Percentiles rank a stretch among this genome's conserved stretches.
These are phyloP conservation scores for Xanthoconium purpureum DNA, from an alignment of 768 basidiomycete species.

Conservation along the genomic window DNA sequence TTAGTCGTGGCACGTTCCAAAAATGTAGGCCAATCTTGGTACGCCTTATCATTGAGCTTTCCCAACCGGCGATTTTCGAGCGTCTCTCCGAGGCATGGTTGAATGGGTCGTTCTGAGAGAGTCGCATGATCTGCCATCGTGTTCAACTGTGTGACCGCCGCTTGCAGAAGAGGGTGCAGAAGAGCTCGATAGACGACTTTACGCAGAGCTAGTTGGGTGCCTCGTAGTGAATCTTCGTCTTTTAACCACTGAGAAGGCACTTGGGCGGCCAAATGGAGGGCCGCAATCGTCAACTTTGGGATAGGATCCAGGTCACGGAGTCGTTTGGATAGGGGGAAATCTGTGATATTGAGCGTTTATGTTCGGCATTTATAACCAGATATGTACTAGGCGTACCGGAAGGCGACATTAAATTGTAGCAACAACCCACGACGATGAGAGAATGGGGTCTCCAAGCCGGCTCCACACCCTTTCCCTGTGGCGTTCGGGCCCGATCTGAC, in stretches of 20 bases:
- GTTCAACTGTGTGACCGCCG: neutral
- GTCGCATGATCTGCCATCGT: neutral
- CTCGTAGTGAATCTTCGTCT: conserved; percentile 29
- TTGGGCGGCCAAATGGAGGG: conserved; percentile 69
- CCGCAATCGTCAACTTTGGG: conserved; percentile 35
- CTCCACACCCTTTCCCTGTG: neutral
- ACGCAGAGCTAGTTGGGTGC: conserved; percentile 51
- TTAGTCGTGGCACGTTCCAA: conserved; percentile 34
- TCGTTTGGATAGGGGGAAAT: conserved; percentile 51
- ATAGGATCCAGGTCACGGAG: conserved; percentile 17
- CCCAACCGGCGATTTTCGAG: conserved; percentile 48
- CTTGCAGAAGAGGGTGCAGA: conserved; percentile 37
- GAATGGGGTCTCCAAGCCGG: conserved; percentile 50
- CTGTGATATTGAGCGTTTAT: conserved; percentile 29
- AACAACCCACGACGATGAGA: conserved; percentile 69
- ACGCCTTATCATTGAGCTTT: conserved; percentile 48
- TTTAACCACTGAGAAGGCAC: conserved; percentile 61
- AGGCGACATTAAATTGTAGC: conserved; percentile 67
- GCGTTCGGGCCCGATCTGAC: conserved; percentile 19
- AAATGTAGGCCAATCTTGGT: conserved; percentile 49
- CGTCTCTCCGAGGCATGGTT: conserved; percentile 36
- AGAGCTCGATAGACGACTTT: conserved; percentile 75
- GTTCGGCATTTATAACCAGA: neutral
- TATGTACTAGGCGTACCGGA: conserved; percentile 36
- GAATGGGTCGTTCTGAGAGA: conserved; percentile 8